phyloP scores from a whole-genome alignment of 768 basidiomycete genomes.

The Kwoniella botswanensis region DNA sequence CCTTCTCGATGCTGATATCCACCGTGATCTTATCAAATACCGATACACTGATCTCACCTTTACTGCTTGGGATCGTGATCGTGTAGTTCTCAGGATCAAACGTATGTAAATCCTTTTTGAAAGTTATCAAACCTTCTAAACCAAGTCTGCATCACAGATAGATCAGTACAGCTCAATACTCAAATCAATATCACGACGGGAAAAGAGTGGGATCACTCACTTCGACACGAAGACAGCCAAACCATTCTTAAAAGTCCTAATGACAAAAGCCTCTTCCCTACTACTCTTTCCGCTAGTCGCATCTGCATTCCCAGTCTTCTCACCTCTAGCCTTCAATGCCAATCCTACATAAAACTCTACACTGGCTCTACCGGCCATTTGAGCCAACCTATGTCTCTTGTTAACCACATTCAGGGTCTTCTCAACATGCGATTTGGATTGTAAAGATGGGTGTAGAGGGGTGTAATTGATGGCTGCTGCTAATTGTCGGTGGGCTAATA shows the following conservation, averaged over 20 bases:
- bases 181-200: neutral
- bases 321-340: constrained; percentile 70
- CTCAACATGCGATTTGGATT: constrained; percentile 87
- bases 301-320: constrained; percentile 54
- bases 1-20: constrained; percentile 91
- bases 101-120: constrained; percentile 78
- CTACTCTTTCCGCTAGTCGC: constrained; percentile 39
- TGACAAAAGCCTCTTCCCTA: constrained; percentile 65
- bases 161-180: too few species aligned
- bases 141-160: constrained; percentile 68
- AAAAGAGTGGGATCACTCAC: constrained; percentile 64
- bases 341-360: constrained; percentile 97
- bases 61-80: constrained; percentile 68
- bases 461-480: constrained; percentile 83
- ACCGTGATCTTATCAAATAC: constrained; percentile 95
- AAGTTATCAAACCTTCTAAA: constrained; percentile 90
- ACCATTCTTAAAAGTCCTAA: constrained; percentile 91
- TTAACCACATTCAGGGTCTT: constrained; percentile 84
- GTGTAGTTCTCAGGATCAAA: constrained; percentile 92
- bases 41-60: constrained; percentile 67
- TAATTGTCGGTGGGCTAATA: constrained; percentile 91
- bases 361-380: constrained; percentile 95
- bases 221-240: constrained; percentile 93
- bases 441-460: constrained; percentile 82
- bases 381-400: constrained; percentile 89